Percentiles rank a stretch among this genome's conserved stretches.
These are phyloP conservation scores for Goffeauzyma gilvescens DNA, from an alignment of 768 basidiomycete species.

Conservation along the genomic window DNA sequence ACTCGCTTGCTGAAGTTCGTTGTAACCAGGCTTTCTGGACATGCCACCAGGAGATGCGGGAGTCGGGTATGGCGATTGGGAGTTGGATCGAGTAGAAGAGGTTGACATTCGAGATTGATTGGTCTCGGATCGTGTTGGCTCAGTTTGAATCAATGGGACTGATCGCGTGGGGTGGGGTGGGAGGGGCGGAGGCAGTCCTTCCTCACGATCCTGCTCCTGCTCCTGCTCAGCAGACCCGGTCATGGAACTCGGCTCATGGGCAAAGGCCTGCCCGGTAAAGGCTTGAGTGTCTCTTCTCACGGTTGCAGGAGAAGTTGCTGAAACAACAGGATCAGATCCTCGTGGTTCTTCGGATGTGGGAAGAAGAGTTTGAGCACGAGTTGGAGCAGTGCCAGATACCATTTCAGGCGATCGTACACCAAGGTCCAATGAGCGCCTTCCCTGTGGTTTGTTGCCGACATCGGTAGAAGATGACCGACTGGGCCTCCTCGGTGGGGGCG, in stretches of 20 bases:
- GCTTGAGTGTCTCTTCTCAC: too few species aligned
- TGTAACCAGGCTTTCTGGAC: slow-evolving; percentile 31
- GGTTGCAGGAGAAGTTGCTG: too few species aligned
- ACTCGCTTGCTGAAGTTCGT: slow-evolving; percentile 54
- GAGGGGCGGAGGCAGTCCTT: slow-evolving; percentile 15
- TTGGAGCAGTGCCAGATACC: neutral
- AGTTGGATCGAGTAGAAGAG: slow-evolving; percentile 1
- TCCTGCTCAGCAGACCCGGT: slow-evolving; percentile 36
- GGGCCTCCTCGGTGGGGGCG: slow-evolving; percentile 36
- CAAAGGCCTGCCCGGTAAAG: too few species aligned
- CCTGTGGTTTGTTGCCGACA: neutral
- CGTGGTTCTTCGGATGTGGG: slow-evolving; percentile 36
- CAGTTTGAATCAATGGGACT: neutral
- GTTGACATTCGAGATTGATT: slow-evolving; percentile 7
- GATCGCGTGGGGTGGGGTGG: slow-evolving; percentile 13
- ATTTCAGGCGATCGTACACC: slow-evolving; percentile 1
- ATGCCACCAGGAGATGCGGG: slow-evolving; percentile 4
- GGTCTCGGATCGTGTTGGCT: slow-evolving; percentile 5
- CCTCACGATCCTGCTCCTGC: slow-evolving; percentile 18
- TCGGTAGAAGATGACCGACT: too few species aligned
- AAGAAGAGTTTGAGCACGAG: neutral
- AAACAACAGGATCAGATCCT: too few species aligned
- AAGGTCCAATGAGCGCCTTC: too few species aligned
- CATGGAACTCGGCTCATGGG: too few species aligned
- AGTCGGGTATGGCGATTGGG: slow-evolving; percentile 1